Conservation (phyloP, 2,329 filamentous ascomycete species). For the Elsinoe ampelina region DNA sequence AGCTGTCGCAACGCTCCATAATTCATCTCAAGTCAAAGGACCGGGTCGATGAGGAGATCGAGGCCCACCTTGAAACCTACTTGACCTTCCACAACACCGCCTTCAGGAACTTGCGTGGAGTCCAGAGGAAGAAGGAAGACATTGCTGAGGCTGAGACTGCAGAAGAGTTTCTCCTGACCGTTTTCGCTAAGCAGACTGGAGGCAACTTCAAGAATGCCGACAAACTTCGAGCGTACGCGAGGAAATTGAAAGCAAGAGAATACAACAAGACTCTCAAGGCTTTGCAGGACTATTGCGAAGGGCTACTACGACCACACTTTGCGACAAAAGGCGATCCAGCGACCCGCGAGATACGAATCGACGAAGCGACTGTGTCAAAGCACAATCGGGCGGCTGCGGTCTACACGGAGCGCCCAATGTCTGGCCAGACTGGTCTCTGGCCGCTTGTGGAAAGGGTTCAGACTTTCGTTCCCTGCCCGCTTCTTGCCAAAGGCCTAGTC, state of each 20-base stretch:
- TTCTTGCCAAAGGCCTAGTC: constrained; percentile 6
- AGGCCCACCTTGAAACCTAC: not conserved
- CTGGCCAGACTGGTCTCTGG: not conserved
- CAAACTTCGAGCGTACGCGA: not conserved
- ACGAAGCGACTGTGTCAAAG: not conserved
- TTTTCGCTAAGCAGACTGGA: not conserved
- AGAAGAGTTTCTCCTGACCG: not conserved
- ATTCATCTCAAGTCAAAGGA: not conserved
- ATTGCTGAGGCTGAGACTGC: not conserved
- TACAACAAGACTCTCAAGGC: not conserved
- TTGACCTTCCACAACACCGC: not conserved
- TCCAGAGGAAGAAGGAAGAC: not conserved
- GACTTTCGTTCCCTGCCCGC: not conserved
- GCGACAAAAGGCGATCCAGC: not conserved
- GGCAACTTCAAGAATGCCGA: not conserved
- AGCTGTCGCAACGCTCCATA: not conserved
- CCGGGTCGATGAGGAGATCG: not conserved
- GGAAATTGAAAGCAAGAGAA: not conserved
- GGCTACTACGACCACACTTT: too few relatives aligned
- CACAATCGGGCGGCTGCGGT: not conserved
- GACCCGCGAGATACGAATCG: not conserved
- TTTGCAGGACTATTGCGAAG: not conserved
- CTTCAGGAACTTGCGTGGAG: not conserved
- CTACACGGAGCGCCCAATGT: not conserved
- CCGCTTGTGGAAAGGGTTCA: not conserved